Conservation (phyloP, 345 rosid species). For the Gossypium sturtianum region DNA sequence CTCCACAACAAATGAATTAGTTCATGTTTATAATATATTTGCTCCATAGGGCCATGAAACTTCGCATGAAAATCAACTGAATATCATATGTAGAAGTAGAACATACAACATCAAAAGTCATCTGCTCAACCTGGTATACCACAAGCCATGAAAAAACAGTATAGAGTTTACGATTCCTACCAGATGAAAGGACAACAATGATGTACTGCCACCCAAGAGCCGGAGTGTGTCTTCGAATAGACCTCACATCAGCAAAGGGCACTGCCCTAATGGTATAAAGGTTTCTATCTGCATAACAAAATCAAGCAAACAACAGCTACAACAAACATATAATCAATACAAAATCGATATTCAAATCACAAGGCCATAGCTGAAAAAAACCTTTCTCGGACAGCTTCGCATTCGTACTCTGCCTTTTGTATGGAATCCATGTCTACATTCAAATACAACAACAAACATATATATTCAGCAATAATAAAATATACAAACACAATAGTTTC, state of each 20-base stretch:
- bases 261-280: slow-evolving; percentile 81
- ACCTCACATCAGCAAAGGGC: slow-evolving; percentile 74
- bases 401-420: slow-evolving; percentile 60
- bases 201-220: slow-evolving; percentile 93
- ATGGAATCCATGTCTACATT: slow-evolving; percentile 88
- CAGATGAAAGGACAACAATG: slow-evolving; percentile 82
- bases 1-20: background rate
- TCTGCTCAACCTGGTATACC: background rate
- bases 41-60: background rate
- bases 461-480: background rate
- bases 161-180: slow-evolving; percentile 26
- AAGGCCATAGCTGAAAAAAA: slow-evolving; percentile 16
- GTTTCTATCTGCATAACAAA: slow-evolving; percentile 56
- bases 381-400: slow-evolving; percentile 80
- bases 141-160: background rate
- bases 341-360: background rate
- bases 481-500: background rate
- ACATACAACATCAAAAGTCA: slow-evolving; percentile 1
- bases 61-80: background rate
- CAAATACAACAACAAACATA: slow-evolving; percentile 3
- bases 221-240: slow-evolving; percentile 79
- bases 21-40: background rate
- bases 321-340: background rate
- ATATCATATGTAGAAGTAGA: background rate
- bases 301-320: slow-evolving; percentile 7